Evolutionary conservation across 148 eudicot species (phyloP), one percentile per base, ranked within the genome.

Genomic region (Dysphania ambrosioides): DNA sequence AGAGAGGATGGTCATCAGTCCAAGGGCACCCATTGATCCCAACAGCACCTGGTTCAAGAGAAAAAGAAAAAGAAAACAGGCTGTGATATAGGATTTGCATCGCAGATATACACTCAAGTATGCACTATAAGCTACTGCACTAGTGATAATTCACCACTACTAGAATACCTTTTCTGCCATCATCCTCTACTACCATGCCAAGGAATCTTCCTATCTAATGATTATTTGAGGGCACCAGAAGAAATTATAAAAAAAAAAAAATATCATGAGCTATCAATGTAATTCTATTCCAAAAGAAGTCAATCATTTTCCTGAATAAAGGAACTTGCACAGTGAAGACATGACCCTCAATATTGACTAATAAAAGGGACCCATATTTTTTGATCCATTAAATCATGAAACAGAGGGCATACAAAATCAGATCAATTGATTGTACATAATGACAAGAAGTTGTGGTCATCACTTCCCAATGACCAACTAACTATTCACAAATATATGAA

Each of bases 11-110:
- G 96, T 78, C 97, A 94, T 94, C 42, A 94, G 86, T 60, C 93
- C 85, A 36, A 94, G 90, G 82, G 98, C 98, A 71, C 92, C 97
- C 96, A 91, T 90, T 51, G 98, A 91, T 72, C 98, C 98, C 74
- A 94, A 66, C 84, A 92, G 89, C 76, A 94, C 98, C 98, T 94
- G 86, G 8, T 51, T 42, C 83, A 85, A 15, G 29, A 77, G 23
- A 69, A 26, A 72, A 1, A 51, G n/a, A n/a, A n/a, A n/a, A n/a
- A n/a, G n/a, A n/a, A n/a, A n/a, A n/a, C n/a, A n/a, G 30, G 34
- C 27, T 49, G 42, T 70, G 3, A 83, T 59, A 15, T 47, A 23
- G 70, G 24, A 11, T 64, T 66, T 44, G 42, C 73, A 74, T 32
- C 32, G n/a, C 7, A 19, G 27, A 66, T 69, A n/a, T 10, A 32